Evolutionary conservation across 2,329 filamentous ascomycete species (phyloP).

Genomic region (Fusarium armeniacum): DNA sequence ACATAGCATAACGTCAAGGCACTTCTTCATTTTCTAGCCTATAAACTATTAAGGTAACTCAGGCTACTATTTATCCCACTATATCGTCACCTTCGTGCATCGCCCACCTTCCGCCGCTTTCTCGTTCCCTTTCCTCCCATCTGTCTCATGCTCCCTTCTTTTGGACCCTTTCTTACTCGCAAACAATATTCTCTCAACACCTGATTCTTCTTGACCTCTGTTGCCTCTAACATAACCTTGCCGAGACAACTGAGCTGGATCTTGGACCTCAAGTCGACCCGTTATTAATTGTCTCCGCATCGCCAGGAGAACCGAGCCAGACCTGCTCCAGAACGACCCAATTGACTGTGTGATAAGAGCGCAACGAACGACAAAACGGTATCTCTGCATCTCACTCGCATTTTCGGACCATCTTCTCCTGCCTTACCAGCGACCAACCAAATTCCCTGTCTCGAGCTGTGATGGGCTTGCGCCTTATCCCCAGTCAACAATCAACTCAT

Average conservation of each 20-base stretch:
- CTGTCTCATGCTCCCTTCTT: constrained; percentile 1
- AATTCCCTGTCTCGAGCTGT: constrained; percentile 20
- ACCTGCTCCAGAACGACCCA: constrained; percentile 36
- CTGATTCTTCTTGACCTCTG: constrained; percentile 5
- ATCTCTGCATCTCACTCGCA: constrained; percentile 5
- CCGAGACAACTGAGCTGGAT: constrained; percentile 7
- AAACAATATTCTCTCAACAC: constrained; percentile 2
- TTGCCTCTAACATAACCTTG: not conserved
- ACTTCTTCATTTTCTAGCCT: constrained; percentile 28
- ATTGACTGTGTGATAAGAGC: constrained; percentile 38
- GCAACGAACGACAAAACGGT: constrained; percentile 21
- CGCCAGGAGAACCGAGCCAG: constrained; percentile 28
- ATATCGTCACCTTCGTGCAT: constrained; percentile 24
- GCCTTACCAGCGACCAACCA: constrained; percentile 7
- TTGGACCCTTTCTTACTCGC: not conserved
- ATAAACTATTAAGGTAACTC: not conserved
- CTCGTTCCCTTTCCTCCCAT: constrained; percentile 16
- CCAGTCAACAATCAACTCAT: constrained; percentile 27
- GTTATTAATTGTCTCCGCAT: constrained; percentile 33
- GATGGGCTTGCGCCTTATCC: constrained; percentile 36
- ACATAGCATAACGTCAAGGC: constrained; percentile 32
- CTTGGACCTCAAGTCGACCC: constrained; percentile 11
- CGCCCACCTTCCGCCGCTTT: constrained; percentile 30
- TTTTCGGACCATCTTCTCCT: constrained; percentile 8
- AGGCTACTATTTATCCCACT: constrained; percentile 11